Evolutionary conservation across 1,139 yeast species (phyloP).

Genomic region (Saccharomyces hybrid): DNA sequence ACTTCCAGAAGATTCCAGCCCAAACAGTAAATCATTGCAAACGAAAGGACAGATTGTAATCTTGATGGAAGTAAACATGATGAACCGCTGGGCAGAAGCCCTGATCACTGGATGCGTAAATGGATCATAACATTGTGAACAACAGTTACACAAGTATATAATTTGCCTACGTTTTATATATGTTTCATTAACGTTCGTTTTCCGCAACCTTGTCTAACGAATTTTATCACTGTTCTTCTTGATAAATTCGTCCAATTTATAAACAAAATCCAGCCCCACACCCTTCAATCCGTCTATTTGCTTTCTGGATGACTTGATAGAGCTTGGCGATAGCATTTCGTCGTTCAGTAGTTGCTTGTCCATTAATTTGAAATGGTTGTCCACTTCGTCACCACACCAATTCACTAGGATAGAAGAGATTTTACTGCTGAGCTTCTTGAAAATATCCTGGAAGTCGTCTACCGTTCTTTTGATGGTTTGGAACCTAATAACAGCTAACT

Average conservation of each 20-base stretch:
- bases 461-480: constrained; percentile 47
- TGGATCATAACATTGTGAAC: neutral
- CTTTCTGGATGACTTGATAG: constrained; percentile 45
- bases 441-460: constrained; percentile 40
- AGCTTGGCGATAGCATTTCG: constrained; percentile 40
- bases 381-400: constrained; percentile 69
- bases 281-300: constrained; percentile 58
- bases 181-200: neutral
- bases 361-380: constrained; percentile 50
- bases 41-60: neutral
- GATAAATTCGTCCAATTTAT: constrained; percentile 31
- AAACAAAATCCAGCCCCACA: constrained; percentile 65
- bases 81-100: neutral
- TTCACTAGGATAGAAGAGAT: constrained; percentile 39
- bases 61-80: neutral
- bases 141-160: neutral
- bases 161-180: neutral
- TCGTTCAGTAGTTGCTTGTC: constrained; percentile 66
- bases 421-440: constrained; percentile 35
- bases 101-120: neutral
- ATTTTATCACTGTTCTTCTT: constrained; percentile 21
- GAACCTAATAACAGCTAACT: constrained; percentile 54
- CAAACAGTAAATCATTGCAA: neutral
- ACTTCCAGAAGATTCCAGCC: neutral
- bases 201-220: constrained; percentile 4